A percentile compares a stretch with the other conserved stretches of the same genome.
Evolutionary conservation across 768 basidiomycete species (phyloP).

Genomic region (Russula brevipes): DNA sequence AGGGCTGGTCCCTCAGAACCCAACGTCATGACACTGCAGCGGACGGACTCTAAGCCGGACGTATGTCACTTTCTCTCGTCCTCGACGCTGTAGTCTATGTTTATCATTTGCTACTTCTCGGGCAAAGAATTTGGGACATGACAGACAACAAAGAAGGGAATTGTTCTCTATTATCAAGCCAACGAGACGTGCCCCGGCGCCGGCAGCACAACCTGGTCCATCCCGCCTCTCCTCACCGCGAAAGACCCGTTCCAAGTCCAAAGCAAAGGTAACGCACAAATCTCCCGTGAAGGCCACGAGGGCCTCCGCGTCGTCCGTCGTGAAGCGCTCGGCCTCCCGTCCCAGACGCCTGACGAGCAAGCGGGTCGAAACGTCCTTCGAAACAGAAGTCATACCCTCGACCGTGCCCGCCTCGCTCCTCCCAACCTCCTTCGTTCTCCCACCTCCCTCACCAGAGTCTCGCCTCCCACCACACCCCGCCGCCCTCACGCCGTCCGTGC

Average conservation of each 20-base stretch:
- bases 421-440: conserved; percentile 68
- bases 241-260: conserved; percentile 20
- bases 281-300: conserved; percentile 15
- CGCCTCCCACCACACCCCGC: conserved; percentile 50
- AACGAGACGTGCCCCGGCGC: background rate
- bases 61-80: background rate
- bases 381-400: conserved; percentile 48
- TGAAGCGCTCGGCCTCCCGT: conserved; percentile 36
- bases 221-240: conserved; percentile 10
- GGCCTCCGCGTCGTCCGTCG: conserved; percentile 28
- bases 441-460: conserved; percentile 69
- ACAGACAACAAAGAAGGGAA: background rate
- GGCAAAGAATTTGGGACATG: background rate
- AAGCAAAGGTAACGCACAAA: conserved; percentile 7
- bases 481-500: conserved; percentile 29
- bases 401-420: conserved; percentile 36
- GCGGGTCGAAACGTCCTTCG: conserved; percentile 41
- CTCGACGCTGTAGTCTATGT: background rate
- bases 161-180: background rate
- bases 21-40: background rate
- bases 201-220: conserved; percentile 8
- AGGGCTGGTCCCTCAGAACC: conserved; percentile 26
- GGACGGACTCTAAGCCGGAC: background rate
- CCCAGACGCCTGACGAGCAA: conserved; percentile 23
- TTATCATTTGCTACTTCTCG: background rate